phyloP scores from a whole-genome alignment of 176 grass and related monocot species.

The Aegilops sharonensis region DNA sequence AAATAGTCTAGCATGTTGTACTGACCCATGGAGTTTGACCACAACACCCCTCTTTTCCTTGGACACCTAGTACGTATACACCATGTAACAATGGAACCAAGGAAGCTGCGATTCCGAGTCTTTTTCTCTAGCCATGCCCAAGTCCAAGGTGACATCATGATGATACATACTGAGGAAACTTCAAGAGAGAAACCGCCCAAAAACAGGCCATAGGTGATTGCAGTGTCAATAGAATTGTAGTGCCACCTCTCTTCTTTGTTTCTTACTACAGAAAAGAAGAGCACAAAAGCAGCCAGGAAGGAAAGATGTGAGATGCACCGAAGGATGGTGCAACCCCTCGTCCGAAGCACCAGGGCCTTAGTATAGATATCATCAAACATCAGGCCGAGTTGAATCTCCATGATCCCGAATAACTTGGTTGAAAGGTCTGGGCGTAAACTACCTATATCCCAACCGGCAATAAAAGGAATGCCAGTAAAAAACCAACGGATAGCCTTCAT shows the following conservation, averaged over 20 bases:
- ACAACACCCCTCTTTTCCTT: not conserved
- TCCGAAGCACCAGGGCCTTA: conserved; percentile 1
- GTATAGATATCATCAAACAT: not conserved
- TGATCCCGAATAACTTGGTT: not conserved
- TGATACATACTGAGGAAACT: not conserved
- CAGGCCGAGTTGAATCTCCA: not conserved
- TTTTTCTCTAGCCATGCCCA: not conserved
- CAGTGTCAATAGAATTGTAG: not conserved
- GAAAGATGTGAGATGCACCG: not conserved
- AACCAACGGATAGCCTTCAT: rapidly evolving
- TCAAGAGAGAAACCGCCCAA: not conserved
- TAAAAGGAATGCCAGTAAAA: too few relatives aligned
- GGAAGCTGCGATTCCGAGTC: not conserved
- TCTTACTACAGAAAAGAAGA: not conserved
- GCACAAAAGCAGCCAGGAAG: not conserved
- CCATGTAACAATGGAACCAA: not conserved
- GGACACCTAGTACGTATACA: too few relatives aligned
- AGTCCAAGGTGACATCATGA: not conserved
- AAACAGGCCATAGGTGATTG: not conserved
- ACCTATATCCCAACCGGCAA: not conserved
- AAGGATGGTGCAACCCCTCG: not conserved
- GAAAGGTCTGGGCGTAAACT: not conserved
- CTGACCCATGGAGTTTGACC: conserved; percentile 16
- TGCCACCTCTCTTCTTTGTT: not conserved
- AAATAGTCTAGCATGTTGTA: not conserved